Evolutionary conservation across 768 basidiomycete genomes (phyloP).

Genomic region (Suillus discolor): DNA sequence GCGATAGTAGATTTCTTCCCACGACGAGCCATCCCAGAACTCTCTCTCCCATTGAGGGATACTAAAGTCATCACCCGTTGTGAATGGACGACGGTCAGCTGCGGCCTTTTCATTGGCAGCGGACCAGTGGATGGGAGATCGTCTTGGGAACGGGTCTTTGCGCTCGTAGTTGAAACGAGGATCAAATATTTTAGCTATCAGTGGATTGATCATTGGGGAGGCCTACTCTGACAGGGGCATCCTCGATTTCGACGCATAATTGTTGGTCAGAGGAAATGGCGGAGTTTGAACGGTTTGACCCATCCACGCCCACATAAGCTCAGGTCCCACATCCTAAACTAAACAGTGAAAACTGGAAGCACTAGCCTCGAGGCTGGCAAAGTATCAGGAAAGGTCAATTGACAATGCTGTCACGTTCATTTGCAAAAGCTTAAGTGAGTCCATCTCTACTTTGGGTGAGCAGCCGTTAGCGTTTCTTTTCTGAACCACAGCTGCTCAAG

Average conservation of each 20-base stretch:
- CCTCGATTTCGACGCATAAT: background rate
- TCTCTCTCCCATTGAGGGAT: background rate
- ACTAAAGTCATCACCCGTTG: background rate
- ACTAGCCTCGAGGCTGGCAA: too few relatives aligned
- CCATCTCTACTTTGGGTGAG: too few relatives aligned
- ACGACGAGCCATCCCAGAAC: background rate
- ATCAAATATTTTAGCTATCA: background rate
- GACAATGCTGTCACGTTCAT: too few relatives aligned
- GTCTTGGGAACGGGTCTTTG: background rate
- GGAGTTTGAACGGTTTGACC: too few relatives aligned
- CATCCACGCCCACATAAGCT: too few relatives aligned
- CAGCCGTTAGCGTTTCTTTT: too few relatives aligned
- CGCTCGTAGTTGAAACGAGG: conserved; percentile 1
- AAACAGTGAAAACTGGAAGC: too few relatives aligned
- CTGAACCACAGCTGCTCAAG: too few relatives aligned
- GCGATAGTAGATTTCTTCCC: background rate
- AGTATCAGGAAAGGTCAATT: too few relatives aligned
- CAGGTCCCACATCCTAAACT: too few relatives aligned
- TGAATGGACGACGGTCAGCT: background rate
- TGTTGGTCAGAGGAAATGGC: too few relatives aligned
- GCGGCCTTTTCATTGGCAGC: background rate
- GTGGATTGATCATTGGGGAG: background rate
- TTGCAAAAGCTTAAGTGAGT: too few relatives aligned
- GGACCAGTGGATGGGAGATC: background rate
- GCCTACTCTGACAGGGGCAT: background rate